Conservation (phyloP, 2,329 filamentous ascomycete species). For the Alternaria gansuensis region DNA sequence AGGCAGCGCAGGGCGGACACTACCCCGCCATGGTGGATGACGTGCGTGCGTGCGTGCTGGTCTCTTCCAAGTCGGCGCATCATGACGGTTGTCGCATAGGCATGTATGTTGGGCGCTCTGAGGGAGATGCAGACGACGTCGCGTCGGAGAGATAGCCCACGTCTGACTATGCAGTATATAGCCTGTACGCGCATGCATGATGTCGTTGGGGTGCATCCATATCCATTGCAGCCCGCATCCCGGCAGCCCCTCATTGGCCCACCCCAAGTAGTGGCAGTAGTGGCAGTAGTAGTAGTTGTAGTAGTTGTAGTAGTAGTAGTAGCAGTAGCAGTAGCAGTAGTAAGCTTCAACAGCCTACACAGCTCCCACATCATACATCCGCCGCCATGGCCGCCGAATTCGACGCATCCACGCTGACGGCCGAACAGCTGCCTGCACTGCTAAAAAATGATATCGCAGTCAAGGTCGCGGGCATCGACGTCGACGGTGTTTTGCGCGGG, state of each 20-base stretch:
- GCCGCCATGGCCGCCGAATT: constrained; percentile 25
- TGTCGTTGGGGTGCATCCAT: constrained; percentile 21
- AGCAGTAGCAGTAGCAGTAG: constrained; percentile 9
- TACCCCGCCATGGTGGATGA: constrained; percentile 36
- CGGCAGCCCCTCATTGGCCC: constrained; percentile 42
- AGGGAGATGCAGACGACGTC: constrained; percentile 13
- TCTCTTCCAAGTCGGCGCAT: constrained; percentile 18
- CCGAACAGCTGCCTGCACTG: constrained; percentile 70
- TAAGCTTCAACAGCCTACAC: constrained; percentile 2
- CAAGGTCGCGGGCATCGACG: constrained; percentile 87
- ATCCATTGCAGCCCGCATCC: constrained; percentile 14
- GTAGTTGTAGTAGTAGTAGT: no score
- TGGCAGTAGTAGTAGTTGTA: constrained; percentile 9
- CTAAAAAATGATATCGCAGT: constrained; percentile 78
- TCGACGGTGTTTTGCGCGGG: constrained; percentile 85
- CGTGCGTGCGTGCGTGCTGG: constrained; percentile 14
- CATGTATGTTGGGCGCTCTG: constrained; percentile 14
- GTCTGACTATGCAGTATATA: constrained; percentile 23
- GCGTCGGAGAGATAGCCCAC: constrained; percentile 17
- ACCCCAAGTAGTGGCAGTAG: constrained; percentile 30
- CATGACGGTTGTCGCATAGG: constrained; percentile 32
- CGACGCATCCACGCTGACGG: constrained; percentile 61
- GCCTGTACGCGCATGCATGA: constrained; percentile 23
- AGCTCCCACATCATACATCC: not conserved
- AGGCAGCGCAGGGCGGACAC: constrained; percentile 2